Percentiles rank a stretch among this genome's conserved stretches.
phyloP scores from a whole-genome alignment of 2,329 filamentous ascomycete species.

The Penicillium sp. region DNA sequence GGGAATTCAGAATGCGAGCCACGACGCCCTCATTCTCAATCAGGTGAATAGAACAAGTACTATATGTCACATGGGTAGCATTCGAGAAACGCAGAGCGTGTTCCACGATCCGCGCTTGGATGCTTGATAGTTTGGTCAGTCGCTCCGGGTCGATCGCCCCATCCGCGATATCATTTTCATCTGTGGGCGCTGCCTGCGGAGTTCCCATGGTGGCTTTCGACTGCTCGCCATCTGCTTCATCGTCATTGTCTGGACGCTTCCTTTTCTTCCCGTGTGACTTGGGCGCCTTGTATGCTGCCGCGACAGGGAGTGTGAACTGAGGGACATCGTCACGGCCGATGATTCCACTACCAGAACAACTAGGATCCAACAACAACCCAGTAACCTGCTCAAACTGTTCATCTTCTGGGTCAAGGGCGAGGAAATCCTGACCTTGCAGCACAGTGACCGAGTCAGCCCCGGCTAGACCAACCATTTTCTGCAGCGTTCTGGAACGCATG shows the following conservation, averaged over 20 bases:
- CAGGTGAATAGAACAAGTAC: slow-evolving; percentile 84
- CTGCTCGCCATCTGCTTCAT: slow-evolving; percentile 6
- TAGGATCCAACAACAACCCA: slow-evolving; percentile 83
- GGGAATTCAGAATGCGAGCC: slow-evolving; percentile 65
- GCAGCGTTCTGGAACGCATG: slow-evolving; percentile 68
- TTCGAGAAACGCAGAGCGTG: slow-evolving; percentile 82
- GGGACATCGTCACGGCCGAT: slow-evolving; percentile 81
- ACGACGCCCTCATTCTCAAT: slow-evolving; percentile 91
- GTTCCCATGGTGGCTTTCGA: slow-evolving; percentile 9
- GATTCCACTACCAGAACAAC: slow-evolving; percentile 94
- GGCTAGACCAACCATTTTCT: slow-evolving; percentile 80
- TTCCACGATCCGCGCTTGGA: slow-evolving; percentile 77
- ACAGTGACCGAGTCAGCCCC: slow-evolving; percentile 69
- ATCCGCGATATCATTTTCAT: slow-evolving; percentile 39
- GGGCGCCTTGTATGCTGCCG: slow-evolving; percentile 17
- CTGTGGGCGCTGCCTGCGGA: slow-evolving; percentile 24
- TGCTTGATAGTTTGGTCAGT: slow-evolving; percentile 70
- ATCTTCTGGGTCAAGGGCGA: slow-evolving; percentile 67
- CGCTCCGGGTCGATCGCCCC: slow-evolving; percentile 61
- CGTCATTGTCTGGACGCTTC: slow-evolving; percentile 37
- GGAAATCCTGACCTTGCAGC: slow-evolving; percentile 75
- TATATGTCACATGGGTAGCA: slow-evolving; percentile 79
- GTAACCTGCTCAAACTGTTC: slow-evolving; percentile 68
- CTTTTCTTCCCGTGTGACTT: slow-evolving; percentile 42
- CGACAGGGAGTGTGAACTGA: slow-evolving; percentile 60